A percentile compares a stretch with the other conserved stretches of the same genome.
Evolutionary conservation across 176 grass and related monocot species (phyloP).

Genomic region (Canna indica): DNA sequence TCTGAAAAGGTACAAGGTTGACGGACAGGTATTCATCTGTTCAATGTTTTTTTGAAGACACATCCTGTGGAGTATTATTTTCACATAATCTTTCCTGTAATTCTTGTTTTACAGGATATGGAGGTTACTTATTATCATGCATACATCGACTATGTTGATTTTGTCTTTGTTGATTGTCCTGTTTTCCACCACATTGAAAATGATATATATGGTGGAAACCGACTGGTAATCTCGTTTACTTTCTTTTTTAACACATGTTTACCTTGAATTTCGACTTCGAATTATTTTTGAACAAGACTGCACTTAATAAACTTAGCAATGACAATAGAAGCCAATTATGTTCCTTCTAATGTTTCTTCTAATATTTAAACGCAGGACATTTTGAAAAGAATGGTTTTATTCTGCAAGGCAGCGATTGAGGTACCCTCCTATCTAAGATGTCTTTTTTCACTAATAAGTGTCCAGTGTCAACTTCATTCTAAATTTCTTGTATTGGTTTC

Average conservation of each 20-base stretch:
- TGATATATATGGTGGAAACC: constrained; percentile 89
- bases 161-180: constrained; percentile 80
- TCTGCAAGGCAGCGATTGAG: constrained; percentile 92
- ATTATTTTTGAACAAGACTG: neutral
- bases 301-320: neutral
- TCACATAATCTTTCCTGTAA: neutral
- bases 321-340: neutral
- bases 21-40: constrained; percentile 60
- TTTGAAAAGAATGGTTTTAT: constrained; percentile 74
- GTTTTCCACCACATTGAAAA: constrained; percentile 59
- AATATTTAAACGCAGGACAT: constrained; percentile 53
- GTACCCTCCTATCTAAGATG: constrained; percentile 30
- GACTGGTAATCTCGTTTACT: constrained; percentile 44
- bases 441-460: neutral
- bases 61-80: neutral
- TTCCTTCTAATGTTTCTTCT: constrained; percentile 5
- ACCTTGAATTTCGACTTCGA: neutral
- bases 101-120: constrained; percentile 56
- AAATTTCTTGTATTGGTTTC: no score
- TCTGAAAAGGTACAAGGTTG: constrained; percentile 51
- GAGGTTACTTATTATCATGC: constrained; percentile 80
- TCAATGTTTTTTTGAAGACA: neutral
- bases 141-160: constrained; percentile 82
- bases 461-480: neutral
- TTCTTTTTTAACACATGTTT: constrained; percentile 17